Evolutionary conservation across 1,139 yeast genomes (phyloP).

Genomic region (Sugiyamaella neomexicana): DNA sequence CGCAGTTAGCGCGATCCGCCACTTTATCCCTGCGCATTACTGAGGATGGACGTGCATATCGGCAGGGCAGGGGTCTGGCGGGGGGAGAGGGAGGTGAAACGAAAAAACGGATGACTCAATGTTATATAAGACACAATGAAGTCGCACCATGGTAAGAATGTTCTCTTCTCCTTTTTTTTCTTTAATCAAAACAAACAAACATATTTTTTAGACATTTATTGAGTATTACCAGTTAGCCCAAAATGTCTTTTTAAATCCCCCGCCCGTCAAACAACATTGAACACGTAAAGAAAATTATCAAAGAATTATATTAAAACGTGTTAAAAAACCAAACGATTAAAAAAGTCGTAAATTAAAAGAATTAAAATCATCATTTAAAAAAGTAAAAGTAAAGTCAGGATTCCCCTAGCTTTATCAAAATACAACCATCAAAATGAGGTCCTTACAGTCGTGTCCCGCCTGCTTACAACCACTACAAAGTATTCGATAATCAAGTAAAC

Average conservation of each 20-base stretch:
- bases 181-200: background rate
- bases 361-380: conserved; percentile 9
- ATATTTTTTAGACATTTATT: conserved; percentile 12
- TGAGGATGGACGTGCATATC: background rate
- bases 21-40: background rate
- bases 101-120: conserved; percentile 7
- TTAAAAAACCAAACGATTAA: conserved; percentile 8
- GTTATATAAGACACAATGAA: conserved; percentile 15
- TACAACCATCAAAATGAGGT: conserved; percentile 22
- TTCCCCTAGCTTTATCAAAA: conserved; percentile 14
- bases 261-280: conserved; percentile 3
- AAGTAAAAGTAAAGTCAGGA: conserved; percentile 15
- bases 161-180: too few species aligned
- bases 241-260: conserved; percentile 21
- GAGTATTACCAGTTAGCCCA: conserved; percentile 13
- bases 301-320: conserved; percentile 8
- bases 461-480: conserved; percentile 17
- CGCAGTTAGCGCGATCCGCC: background rate
- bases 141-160: background rate
- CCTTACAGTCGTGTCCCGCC: conserved; percentile 19
- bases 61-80: conserved; percentile 1
- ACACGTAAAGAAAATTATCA: conserved; percentile 12
- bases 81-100: background rate
- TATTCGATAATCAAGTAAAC: conserved; percentile 15
- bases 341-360: conserved; percentile 15